These are phyloP conservation scores for Leptographium procerum DNA, from an alignment of 2,329 filamentous ascomycete genomes.

Conservation along the genomic window DNA sequence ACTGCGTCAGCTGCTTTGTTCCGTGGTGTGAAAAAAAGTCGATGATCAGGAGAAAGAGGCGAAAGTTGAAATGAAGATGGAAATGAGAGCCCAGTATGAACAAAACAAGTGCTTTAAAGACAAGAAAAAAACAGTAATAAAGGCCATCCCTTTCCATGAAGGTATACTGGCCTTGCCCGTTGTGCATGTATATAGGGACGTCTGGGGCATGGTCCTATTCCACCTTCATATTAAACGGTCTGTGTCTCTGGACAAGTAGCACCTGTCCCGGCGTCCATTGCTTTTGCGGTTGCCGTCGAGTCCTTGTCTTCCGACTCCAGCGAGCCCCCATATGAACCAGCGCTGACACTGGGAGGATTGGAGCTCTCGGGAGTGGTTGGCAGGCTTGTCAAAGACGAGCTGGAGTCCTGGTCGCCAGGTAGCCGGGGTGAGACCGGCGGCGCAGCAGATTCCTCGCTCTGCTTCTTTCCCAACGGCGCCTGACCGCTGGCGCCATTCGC, in stretches of 20 bases:
- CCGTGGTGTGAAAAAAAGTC: background rate
- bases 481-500: constrained; percentile 9
- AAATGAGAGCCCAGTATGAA: background rate
- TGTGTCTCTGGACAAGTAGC: background rate
- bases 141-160: background rate
- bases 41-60: background rate
- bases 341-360: constrained; percentile 51
- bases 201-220: background rate
- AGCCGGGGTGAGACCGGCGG: constrained; percentile 25
- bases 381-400: constrained; percentile 56
- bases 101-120: background rate
- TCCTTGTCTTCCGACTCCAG: background rate
- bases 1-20: background rate
- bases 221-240: background rate
- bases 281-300: background rate
- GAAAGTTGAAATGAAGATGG: background rate
- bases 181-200: background rate
- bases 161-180: background rate
- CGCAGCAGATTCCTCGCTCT: constrained; percentile 9
- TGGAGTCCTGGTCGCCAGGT: constrained; percentile 39
- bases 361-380: constrained; percentile 59
- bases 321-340: constrained; percentile 35
- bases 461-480: background rate
- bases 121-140: background rate
- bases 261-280: background rate